A percentile compares a stretch with the other conserved stretches of the same genome.
Conservation (phyloP, 2,329 filamentous ascomycete genomes). For the Pestalotiopsis sp. region DNA sequence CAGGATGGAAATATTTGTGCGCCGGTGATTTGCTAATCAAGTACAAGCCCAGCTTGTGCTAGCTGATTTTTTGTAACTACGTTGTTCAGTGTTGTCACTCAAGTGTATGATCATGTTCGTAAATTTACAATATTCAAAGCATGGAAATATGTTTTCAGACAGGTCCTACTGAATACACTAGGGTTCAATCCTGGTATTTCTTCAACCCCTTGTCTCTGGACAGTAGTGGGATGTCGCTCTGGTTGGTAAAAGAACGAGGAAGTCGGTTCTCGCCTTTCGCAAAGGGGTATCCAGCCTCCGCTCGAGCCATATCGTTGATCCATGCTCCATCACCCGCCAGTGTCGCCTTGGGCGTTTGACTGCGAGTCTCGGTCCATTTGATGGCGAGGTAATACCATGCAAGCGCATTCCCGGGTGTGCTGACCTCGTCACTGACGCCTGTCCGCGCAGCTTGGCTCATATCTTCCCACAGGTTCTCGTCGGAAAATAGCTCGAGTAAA, state of each 20-base stretch:
- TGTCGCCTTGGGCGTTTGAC: conserved; percentile 31
- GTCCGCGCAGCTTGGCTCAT: conserved; percentile 68
- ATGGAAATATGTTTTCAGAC: too few species aligned
- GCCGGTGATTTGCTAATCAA: too few species aligned
- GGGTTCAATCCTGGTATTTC: neutral
- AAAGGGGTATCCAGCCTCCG: conserved; percentile 65
- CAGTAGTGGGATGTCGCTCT: neutral
- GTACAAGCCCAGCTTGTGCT: too few species aligned
- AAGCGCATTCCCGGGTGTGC: conserved; percentile 78
- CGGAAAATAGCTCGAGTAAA: conserved; percentile 67
- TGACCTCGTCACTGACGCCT: conserved; percentile 79
- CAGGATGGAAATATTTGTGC: neutral
- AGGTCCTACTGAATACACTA: too few species aligned
- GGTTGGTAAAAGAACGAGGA: conserved; percentile 43
- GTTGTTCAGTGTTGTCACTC: too few species aligned
- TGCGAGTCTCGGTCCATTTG: conserved; percentile 58
- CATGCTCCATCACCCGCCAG: conserved; percentile 65
- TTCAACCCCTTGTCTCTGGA: neutral
- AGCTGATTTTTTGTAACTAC: too few species aligned
- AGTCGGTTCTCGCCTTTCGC: conserved; percentile 62
- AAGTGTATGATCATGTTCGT: too few species aligned
- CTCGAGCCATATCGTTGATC: conserved; percentile 76
- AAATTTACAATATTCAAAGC: too few species aligned
- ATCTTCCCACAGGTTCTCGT: conserved; percentile 64
- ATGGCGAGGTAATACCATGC: conserved; percentile 79